These are phyloP conservation scores for Trichosphaerium sp. DNA, from an alignment of 78 protist genomes.

Conservation along the genomic window DNA sequence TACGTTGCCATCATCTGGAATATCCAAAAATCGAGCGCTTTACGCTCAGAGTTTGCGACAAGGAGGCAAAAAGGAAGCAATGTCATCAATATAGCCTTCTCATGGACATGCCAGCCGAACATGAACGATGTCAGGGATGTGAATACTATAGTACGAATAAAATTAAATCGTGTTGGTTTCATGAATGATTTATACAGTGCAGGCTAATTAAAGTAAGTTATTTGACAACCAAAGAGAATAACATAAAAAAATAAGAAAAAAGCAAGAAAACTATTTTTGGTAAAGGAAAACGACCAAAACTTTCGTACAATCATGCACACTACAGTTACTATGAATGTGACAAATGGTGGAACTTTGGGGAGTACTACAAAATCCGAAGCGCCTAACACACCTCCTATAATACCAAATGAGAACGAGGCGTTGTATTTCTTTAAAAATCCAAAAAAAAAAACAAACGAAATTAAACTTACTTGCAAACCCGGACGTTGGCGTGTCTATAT, in stretches of 20 bases:
- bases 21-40: too few species aligned
- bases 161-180: not conserved
- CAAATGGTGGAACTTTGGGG: conserved; percentile 41
- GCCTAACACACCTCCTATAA: conserved; percentile 41
- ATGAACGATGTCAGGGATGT: conserved; percentile 52
- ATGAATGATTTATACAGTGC: conserved; percentile 7
- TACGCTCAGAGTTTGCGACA: too few species aligned
- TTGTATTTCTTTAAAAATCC: not conserved
- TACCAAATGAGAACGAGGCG: conserved; percentile 51
- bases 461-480: not conserved
- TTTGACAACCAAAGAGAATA: too few species aligned
- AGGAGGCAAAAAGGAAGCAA: conserved; percentile 49
- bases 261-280: too few species aligned
- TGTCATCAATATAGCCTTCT: conserved; percentile 77
- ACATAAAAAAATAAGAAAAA: not conserved
- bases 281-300: not conserved
- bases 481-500: not conserved
- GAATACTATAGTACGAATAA: conserved; percentile 14
- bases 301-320: conserved; percentile 22
- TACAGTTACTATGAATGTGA: conserved; percentile 15
- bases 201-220: conserved; percentile 2
- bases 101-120: conserved; percentile 95
- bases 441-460: not conserved
- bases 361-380: conserved; percentile 26
- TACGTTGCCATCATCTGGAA: too few species aligned